Evolutionary conservation across 805 yeast genomes (phyloP).

Genomic region (Ogataea neopini): DNA sequence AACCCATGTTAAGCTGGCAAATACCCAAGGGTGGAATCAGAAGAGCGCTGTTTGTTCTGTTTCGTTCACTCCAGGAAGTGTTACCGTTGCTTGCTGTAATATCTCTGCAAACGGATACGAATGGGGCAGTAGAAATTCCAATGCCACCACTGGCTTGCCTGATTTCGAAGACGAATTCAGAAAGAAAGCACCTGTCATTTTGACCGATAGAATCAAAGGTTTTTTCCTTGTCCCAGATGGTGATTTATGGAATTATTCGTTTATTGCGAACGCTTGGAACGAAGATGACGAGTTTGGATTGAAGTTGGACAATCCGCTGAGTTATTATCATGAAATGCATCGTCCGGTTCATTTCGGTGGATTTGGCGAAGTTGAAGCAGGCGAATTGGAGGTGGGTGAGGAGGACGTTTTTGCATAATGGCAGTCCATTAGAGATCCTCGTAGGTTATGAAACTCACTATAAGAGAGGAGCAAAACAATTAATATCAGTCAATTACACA

Average conservation of each 20-base stretch:
- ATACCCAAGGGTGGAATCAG: conserved; percentile 40
- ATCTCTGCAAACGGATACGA: conserved; percentile 63
- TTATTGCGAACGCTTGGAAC: conserved; percentile 83
- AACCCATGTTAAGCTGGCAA: conserved; percentile 49
- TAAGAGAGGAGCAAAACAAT: too few species aligned
- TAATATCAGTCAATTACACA: too few species aligned
- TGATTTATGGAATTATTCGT: conserved; percentile 87
- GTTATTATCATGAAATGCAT: conserved; percentile 83
- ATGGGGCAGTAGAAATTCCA: conserved; percentile 76
- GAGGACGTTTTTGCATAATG: conserved; percentile 56
- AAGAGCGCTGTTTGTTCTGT: conserved; percentile 61
- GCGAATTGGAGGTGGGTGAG: conserved; percentile 62
- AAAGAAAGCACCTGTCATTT: conserved; percentile 61
- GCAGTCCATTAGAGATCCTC: too few species aligned
- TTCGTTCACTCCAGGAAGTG: conserved; percentile 79
- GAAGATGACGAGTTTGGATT: conserved; percentile 57
- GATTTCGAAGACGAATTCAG: conserved; percentile 69
- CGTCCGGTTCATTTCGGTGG: conserved; percentile 85
- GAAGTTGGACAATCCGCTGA: conserved; percentile 76
- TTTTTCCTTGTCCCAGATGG: conserved; percentile 83
- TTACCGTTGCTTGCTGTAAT: conserved; percentile 68
- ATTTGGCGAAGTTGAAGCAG: conserved; percentile 65
- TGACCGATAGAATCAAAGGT: conserved; percentile 78
- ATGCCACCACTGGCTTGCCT: conserved; percentile 60
- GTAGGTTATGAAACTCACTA: too few species aligned